A percentile compares a stretch with the other conserved stretches of the same genome.
These are phyloP conservation scores for Volvox africanus DNA, from an alignment of 139 green algal species.

Conservation along the genomic window DNA sequence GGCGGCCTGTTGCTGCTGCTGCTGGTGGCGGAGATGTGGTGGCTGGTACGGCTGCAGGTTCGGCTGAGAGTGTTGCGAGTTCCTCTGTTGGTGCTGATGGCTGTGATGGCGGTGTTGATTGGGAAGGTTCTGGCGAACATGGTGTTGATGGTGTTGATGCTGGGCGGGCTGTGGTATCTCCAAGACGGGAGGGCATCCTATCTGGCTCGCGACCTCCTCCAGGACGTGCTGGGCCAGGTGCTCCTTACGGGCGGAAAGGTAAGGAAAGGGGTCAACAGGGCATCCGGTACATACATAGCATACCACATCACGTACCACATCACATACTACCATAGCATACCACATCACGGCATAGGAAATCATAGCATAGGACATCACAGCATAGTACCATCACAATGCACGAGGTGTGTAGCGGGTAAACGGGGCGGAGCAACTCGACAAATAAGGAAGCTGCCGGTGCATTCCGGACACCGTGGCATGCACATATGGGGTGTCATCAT, in stretches of 20 bases:
- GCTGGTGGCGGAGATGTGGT: neutral
- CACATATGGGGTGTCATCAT: no score
- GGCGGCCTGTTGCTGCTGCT: neutral
- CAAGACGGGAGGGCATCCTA: neutral
- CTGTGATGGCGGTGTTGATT: neutral
- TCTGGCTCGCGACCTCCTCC: conserved; percentile 33
- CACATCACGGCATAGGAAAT: no score
- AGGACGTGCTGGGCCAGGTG: conserved; percentile 1
- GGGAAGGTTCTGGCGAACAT: neutral
- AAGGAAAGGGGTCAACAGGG: no score
- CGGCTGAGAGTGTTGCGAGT: neutral
- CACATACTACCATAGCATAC: no score
- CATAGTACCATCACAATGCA: no score
- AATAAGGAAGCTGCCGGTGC: no score
- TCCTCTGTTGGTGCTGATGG: neutral
- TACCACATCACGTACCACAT: no score
- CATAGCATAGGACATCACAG: no score
- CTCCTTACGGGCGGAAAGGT: neutral
- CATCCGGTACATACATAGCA: no score
- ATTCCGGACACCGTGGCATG: no score
- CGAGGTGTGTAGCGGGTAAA: no score
- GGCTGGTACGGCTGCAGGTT: neutral
- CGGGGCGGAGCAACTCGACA: no score
- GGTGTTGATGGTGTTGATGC: neutral
- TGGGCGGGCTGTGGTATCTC: neutral